phyloP scores from a whole-genome alignment of 169 alveolate genomes.

The Plasmodium gaboni region DNA sequence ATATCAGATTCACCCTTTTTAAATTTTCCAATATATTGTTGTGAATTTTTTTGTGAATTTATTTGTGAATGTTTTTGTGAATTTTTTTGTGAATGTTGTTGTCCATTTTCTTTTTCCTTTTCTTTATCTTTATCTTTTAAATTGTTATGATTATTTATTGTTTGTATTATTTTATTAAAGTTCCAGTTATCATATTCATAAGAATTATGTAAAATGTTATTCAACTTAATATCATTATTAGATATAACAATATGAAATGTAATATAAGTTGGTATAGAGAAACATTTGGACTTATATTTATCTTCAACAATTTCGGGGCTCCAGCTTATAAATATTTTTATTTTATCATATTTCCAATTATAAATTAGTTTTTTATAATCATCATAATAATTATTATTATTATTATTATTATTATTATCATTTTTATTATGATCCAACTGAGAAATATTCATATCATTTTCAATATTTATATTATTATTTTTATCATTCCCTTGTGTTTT shows the following conservation, averaged over 20 bases:
- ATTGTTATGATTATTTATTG: background rate
- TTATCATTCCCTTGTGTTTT: too few relatives aligned
- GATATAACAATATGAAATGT: conserved; percentile 67
- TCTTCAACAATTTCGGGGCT: conserved; percentile 71
- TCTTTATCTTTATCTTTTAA: too few relatives aligned
- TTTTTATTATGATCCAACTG: background rate
- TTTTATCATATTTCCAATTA: conserved; percentile 17
- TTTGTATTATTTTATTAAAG: conserved; percentile 29
- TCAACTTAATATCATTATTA: background rate
- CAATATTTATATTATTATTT: background rate
- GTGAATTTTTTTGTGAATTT: background rate
- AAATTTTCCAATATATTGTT: too few relatives aligned
- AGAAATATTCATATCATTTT: background rate
- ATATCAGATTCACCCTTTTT: too few relatives aligned
- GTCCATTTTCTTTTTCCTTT: background rate
- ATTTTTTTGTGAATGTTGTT: background rate
- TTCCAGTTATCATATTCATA: conserved; percentile 17
- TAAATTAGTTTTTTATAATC: conserved; percentile 6
- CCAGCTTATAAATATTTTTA: conserved; percentile 73
- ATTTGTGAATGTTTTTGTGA: background rate
- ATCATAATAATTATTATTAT: background rate
- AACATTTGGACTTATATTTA: conserved; percentile 72
- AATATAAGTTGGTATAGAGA: conserved; percentile 47
- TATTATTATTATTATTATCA: background rate
- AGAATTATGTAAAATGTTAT: background rate